Evolutionary conservation across 306 rosid genomes (phyloP).

Genomic region (Rosa rugosa): DNA sequence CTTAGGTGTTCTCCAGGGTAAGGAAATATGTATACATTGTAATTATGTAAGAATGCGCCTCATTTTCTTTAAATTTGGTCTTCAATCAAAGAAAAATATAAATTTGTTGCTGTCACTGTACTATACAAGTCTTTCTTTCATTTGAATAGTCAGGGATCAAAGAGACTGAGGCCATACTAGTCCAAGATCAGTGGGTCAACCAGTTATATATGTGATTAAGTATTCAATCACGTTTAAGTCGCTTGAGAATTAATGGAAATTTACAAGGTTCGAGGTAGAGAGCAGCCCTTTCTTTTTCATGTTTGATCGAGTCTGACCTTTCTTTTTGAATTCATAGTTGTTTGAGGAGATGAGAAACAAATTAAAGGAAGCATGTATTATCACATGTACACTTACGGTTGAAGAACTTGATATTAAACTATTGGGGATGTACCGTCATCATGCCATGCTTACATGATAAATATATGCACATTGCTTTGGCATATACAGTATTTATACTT

Average conservation of each 20-base stretch:
- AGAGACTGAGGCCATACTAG: background rate
- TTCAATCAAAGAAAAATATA: background rate
- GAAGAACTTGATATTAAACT: background rate
- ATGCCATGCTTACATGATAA: background rate
- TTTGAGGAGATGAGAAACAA: background rate
- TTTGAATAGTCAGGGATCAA: background rate
- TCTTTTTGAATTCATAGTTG: background rate
- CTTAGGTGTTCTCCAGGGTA: background rate
- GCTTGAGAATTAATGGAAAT: background rate
- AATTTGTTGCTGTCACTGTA: background rate
- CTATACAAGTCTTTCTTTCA: background rate
- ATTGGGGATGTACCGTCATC: background rate
- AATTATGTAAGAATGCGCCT: background rate
- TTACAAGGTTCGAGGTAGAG: background rate
- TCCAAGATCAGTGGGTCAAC: background rate
- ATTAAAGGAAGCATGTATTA: background rate
- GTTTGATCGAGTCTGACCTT: background rate
- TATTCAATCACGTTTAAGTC: slow-evolving; percentile 18
- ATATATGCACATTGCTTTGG: background rate
- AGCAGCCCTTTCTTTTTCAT: background rate
- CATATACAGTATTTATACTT: background rate
- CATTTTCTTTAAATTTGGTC: background rate
- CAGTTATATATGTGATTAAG: background rate
- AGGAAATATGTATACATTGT: background rate
- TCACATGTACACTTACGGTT: background rate